A percentile compares a stretch with the other conserved stretches of the same genome.
Evolutionary conservation across 148 eudicot species (phyloP).

Genomic region (Persicaria maculosa): DNA sequence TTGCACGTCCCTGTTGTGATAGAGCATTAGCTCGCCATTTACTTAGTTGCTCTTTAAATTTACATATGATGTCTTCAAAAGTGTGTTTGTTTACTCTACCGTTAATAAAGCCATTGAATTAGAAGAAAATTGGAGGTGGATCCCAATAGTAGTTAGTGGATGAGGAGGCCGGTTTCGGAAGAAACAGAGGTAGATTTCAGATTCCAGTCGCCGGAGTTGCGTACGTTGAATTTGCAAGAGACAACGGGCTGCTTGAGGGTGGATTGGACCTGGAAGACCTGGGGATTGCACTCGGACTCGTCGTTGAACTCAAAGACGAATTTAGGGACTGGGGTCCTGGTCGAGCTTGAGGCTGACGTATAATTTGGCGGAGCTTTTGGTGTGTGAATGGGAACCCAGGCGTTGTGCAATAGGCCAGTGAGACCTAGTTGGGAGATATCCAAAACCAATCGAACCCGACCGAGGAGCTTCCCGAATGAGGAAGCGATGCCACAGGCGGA

Average conservation of each 20-base stretch:
- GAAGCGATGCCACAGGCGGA: constrained; percentile 28
- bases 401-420: constrained; percentile 44
- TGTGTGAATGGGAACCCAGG: constrained; percentile 56
- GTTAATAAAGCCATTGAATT: too few relatives aligned
- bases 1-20: too few relatives aligned
- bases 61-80: too few relatives aligned
- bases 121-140: too few relatives aligned
- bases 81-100: too few relatives aligned
- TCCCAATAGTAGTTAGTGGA: too few relatives aligned
- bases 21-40: too few relatives aligned
- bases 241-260: constrained; percentile 76
- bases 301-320: constrained; percentile 81
- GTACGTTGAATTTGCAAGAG: constrained; percentile 71
- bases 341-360: constrained; percentile 58
- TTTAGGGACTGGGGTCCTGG: constrained; percentile 81
- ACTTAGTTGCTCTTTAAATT: too few relatives aligned
- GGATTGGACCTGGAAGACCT: constrained; percentile 85
- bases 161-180: not conserved
- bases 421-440: constrained; percentile 32
- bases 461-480: constrained; percentile 40
- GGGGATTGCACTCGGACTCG: constrained; percentile 91
- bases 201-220: constrained; percentile 46
- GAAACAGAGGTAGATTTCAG: constrained; percentile 49
- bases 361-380: constrained; percentile 22
- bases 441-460: constrained; percentile 40